Base-by-base conservation (phyloP, 345 rosid genomes). In the Sapria himalayana region DNA sequence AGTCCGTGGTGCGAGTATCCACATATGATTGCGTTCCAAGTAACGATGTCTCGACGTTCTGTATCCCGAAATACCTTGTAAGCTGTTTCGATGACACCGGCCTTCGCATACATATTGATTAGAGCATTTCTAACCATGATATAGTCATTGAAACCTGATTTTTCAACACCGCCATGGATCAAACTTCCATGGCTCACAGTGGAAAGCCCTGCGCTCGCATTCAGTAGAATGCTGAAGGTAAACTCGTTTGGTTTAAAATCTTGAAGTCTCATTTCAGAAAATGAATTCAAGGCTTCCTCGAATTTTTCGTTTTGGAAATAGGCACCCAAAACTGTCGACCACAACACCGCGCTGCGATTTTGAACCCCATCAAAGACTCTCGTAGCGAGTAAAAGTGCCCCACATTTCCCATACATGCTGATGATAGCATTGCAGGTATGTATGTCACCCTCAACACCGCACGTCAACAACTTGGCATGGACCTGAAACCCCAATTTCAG, bases 391-490 rank as follows among this genome's bases (percentile, higher is more conserved):
- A 25, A 8, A 51, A 49, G 38, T 15, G 65, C 35, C 25, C 82
- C 73, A 49, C 93, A 85, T 56, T 64, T 80, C 9, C 91, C 93
- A 21, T 85, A 85, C 93, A 74, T 72, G 45, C 69, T 76, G 37
- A 85, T 64, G 23, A 73, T 48, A 1, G 78, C 72, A 42, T 80
- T 71, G 48, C 29, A 37, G 37, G 56, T 44, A 46, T 45, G 63
- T 25, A 29, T 60, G 42, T 65, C 76, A 46, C 39, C 21, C 13
- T 65, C 48, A 33, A 61, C 47, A 46, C 36, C 44, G 55, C 52
- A 50, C 46, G 40, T 60, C 44, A 77, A 37, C 62, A 69, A 52
- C 40, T 51, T 63, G 45, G 63, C 43, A 57, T 85, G 92, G 50
- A 74, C 56, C 58, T 64, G 67, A 60, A 54, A 55, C 41, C 74